Conservation (phyloP, 805 yeast species). For the Lachancea thermotolerans region DNA sequence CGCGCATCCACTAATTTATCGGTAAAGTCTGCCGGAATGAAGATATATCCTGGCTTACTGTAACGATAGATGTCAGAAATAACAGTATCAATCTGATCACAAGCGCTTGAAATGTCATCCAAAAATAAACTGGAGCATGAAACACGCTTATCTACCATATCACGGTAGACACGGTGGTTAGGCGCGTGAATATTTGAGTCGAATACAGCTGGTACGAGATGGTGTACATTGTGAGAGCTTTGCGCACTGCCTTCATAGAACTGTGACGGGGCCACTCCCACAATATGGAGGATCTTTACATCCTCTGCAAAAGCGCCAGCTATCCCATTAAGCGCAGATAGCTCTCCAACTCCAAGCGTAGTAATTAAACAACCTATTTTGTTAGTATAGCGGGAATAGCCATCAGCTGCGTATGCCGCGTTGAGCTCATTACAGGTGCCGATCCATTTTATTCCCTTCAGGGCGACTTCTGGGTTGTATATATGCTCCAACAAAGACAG, state of each 20-base stretch:
- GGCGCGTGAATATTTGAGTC: conserved; percentile 44
- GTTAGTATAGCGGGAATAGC: conserved; percentile 62
- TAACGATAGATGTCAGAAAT: conserved; percentile 46
- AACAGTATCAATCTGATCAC: conserved; percentile 58
- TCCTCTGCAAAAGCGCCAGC: conserved; percentile 79
- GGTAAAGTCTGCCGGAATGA: conserved; percentile 66
- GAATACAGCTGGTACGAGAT: conserved; percentile 45
- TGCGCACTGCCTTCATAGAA: conserved; percentile 40
- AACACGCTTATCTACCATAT: conserved; percentile 49
- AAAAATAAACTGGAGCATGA: conserved; percentile 52
- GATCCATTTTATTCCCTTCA: conserved; percentile 51
- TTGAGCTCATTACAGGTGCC: conserved; percentile 87
- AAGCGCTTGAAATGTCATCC: conserved; percentile 38
- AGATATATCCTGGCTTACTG: conserved; percentile 77
- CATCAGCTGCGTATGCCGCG: conserved; percentile 87
- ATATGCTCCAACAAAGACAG: conserved; percentile 60
- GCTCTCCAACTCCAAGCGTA: conserved; percentile 87
- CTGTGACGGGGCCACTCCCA: conserved; percentile 52
- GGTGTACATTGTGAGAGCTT: conserved; percentile 42
- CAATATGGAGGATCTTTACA: conserved; percentile 75
- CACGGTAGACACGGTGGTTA: conserved; percentile 60
- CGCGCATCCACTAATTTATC: conserved; percentile 32
- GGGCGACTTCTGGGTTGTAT: conserved; percentile 34
- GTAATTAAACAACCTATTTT: conserved; percentile 57
- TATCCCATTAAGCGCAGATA: conserved; percentile 76